These are phyloP conservation scores for Nitzschia palea DNA, from an alignment of 108 stramenopile genomes.

Conservation along the genomic window DNA sequence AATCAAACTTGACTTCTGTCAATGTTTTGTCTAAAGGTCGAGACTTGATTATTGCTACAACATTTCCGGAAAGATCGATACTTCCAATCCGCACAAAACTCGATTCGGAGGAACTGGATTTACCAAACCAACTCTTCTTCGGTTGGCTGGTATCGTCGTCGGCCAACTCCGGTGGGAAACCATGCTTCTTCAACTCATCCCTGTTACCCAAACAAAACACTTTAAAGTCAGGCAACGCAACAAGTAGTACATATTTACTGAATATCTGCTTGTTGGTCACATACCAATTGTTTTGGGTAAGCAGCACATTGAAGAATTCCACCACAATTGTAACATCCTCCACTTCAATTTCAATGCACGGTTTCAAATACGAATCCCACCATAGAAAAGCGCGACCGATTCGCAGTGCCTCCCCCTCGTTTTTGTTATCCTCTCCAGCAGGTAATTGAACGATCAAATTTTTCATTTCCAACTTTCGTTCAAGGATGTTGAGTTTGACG, in stretches of 20 bases:
- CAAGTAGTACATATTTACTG: background rate
- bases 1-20: conserved; percentile 6
- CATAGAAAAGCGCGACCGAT: conserved; percentile 14
- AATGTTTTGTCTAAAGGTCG: conserved; percentile 10
- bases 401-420: conserved; percentile 6
- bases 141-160: background rate
- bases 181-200: conserved; percentile 26
- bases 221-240: conserved; percentile 4
- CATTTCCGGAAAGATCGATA: conserved; percentile 1
- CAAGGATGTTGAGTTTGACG: conserved; percentile 18
- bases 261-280: background rate
- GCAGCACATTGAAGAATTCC: conserved; percentile 36
- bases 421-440: background rate
- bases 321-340: conserved; percentile 34
- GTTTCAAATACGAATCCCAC: conserved; percentile 32
- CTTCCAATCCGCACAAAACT: conserved; percentile 25
- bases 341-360: conserved; percentile 32
- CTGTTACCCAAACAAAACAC: conserved; percentile 5
- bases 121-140: background rate
- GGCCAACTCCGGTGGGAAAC: conserved; percentile 33
- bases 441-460: conserved; percentile 24
- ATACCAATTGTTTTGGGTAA: conserved; percentile 41
- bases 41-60: background rate
- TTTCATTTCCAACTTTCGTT: conserved; percentile 7
- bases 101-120: background rate